phyloP scores from a whole-genome alignment of 768 basidiomycete genomes.

The Zangia roseola region DNA sequence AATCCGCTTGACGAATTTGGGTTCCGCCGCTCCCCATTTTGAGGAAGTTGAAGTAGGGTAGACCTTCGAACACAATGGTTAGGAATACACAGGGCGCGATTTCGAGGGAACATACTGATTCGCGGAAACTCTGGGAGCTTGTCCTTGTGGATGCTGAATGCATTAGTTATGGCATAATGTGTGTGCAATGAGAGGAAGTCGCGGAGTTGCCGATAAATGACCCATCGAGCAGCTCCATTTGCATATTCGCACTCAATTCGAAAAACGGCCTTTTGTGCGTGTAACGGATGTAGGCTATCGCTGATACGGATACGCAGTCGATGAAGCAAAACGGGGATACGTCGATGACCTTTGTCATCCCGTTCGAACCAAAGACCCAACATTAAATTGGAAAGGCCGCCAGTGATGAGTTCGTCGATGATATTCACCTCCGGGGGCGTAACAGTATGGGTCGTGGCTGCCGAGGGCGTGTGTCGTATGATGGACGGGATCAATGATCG shows the following conservation, averaged over 20 bases:
- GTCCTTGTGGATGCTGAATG: constrained; percentile 67
- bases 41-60: constrained; percentile 90
- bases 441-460: constrained; percentile 43
- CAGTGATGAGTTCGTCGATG: constrained; percentile 77
- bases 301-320: constrained; percentile 81
- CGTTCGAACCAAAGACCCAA: constrained; percentile 82
- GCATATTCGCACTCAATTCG: constrained; percentile 97
- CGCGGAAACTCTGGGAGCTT: constrained; percentile 90
- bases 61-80: constrained; percentile 41
- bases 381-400: constrained; percentile 78
- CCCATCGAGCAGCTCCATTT: constrained; percentile 90
- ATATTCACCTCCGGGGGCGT: constrained; percentile 64
- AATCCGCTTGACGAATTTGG: constrained; percentile 64
- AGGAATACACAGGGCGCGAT: background rate
- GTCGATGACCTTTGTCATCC: constrained; percentile 81
- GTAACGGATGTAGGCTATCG: constrained; percentile 81
- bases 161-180: constrained; percentile 85
- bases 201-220: constrained; percentile 88
- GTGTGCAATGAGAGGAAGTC: constrained; percentile 90
- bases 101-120: constrained; percentile 50
- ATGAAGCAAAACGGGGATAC: constrained; percentile 76
- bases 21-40: constrained; percentile 57
- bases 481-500: constrained; percentile 65
- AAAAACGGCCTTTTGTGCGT: constrained; percentile 76
- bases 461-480: constrained; percentile 35